phyloP scores from a whole-genome alignment of 2,329 filamentous ascomycete genomes.

The Colletotrichum cuscutae region DNA sequence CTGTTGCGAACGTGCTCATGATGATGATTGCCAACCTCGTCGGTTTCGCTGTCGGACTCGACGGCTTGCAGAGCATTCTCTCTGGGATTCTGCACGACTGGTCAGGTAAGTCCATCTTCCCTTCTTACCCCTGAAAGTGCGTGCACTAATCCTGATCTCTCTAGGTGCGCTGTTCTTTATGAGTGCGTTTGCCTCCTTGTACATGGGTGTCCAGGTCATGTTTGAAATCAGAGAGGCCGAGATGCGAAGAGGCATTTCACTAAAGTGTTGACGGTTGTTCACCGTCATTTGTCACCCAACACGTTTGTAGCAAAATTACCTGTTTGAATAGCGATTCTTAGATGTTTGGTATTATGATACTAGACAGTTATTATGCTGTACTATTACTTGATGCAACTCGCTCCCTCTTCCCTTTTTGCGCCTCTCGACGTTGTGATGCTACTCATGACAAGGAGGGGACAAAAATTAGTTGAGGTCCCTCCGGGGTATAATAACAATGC shows the following conservation, averaged over 20 bases:
- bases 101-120: constrained; percentile 60
- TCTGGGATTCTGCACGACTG: constrained; percentile 80
- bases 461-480: not conserved
- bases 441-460: not conserved
- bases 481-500: not conserved
- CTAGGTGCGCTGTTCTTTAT: constrained; percentile 78
- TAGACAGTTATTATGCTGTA: not conserved
- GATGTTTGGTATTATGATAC: constrained; percentile 3
- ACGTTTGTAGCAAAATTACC: not conserved
- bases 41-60: constrained; percentile 91
- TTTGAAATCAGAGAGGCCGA: constrained; percentile 93
- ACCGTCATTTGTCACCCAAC: too few species aligned
- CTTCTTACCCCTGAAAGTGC: too few species aligned
- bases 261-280: constrained; percentile 78
- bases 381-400: not conserved
- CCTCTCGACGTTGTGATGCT: not conserved
- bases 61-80: constrained; percentile 83
- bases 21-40: constrained; percentile 97
- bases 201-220: constrained; percentile 92
- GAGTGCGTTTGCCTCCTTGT: constrained; percentile 77
- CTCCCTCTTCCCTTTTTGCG: not conserved
- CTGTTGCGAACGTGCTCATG: constrained; percentile 87
- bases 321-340: not conserved
- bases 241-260: constrained; percentile 79
- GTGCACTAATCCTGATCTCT: too few species aligned